A percentile compares a stretch with the other conserved stretches of the same genome.
Evolutionary conservation across 2,329 filamentous ascomycete genomes (phyloP).

Genomic region (Diplodia sapinea): DNA sequence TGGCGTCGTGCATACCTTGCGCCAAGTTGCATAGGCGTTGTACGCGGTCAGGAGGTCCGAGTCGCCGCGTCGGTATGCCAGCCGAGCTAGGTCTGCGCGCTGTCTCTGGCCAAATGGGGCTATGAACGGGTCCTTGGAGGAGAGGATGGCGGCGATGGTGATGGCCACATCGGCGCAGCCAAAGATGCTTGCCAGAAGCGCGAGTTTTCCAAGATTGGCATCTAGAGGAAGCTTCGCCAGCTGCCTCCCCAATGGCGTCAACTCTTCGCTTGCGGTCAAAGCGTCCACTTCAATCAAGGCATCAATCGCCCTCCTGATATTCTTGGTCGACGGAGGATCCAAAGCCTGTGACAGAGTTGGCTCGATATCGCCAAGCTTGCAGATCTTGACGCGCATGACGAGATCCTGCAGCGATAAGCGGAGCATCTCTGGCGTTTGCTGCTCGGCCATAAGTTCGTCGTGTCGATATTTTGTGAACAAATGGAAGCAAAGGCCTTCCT

Average conservation of each 20-base stretch:
- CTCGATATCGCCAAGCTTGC: slow-evolving; percentile 92
- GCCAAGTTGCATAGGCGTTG: slow-evolving; percentile 92
- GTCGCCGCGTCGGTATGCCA: slow-evolving; percentile 81
- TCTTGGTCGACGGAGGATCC: slow-evolving; percentile 88
- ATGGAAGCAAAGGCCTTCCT: slow-evolving; percentile 94
- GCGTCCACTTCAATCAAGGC: slow-evolving; percentile 92
- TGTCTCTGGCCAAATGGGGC: slow-evolving; percentile 82
- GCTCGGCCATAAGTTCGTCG: slow-evolving; percentile 81
- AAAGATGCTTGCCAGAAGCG: slow-evolving; percentile 84
- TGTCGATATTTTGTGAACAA: slow-evolving; percentile 90
- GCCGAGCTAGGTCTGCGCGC: slow-evolving; percentile 79
- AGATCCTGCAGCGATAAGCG: slow-evolving; percentile 92
- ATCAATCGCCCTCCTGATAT: slow-evolving; percentile 90
- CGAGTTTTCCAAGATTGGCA: slow-evolving; percentile 92
- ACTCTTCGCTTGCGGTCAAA: slow-evolving; percentile 77
- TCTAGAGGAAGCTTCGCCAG: slow-evolving; percentile 89
- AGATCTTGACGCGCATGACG: slow-evolving; percentile 95
- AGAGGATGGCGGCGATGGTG: slow-evolving; percentile 90
- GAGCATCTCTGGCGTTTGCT: slow-evolving; percentile 96
- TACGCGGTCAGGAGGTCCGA: slow-evolving; percentile 93
- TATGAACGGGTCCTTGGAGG: slow-evolving; percentile 92
- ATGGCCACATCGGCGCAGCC: slow-evolving; percentile 89
- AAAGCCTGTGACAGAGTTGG: slow-evolving; percentile 85
- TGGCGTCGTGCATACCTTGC: slow-evolving; percentile 74
- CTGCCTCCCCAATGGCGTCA: slow-evolving; percentile 85